Percentiles rank a stretch among this genome's conserved stretches.
Evolutionary conservation across 257 asterid genomes (phyloP).

Genomic region (Solanum dulcamara): DNA sequence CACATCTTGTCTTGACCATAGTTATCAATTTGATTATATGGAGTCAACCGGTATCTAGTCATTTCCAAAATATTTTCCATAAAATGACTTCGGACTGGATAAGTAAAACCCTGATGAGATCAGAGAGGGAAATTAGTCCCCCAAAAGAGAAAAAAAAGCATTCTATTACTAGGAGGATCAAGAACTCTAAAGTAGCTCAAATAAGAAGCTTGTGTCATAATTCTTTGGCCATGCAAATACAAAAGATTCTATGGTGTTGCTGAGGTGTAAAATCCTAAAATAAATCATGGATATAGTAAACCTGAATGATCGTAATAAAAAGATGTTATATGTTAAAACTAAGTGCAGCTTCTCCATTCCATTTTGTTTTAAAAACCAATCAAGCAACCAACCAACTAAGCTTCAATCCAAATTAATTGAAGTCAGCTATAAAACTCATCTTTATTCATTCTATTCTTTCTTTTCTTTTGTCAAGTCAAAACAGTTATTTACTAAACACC

Average conservation of each 20-base stretch:
- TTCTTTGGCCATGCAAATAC: neutral
- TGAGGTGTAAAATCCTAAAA: neutral
- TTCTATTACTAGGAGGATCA: neutral
- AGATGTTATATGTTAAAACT: neutral
- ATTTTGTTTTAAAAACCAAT: neutral
- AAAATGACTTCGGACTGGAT: constrained; percentile 72
- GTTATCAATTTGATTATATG: constrained; percentile 81
- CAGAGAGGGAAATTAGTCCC: neutral
- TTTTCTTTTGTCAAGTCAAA: neutral
- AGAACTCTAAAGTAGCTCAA: neutral
- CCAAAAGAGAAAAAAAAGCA: neutral
- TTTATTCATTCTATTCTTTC: neutral
- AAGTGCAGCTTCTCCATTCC: neutral
- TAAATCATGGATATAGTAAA: neutral
- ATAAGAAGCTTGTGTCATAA: neutral
- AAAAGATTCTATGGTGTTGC: neutral
- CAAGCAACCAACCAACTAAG: neutral
- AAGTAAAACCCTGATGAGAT: constrained; percentile 68
- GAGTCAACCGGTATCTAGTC: constrained; percentile 66
- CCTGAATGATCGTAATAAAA: neutral
- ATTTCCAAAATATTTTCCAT: constrained; percentile 71
- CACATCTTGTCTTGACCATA: constrained; percentile 92
- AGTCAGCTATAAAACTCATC: neutral
- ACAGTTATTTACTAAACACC: neutral
- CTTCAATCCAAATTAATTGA: neutral